These are phyloP conservation scores for Gleditsia sinensis DNA, from an alignment of 306 rosid genomes.

Conservation along the genomic window DNA sequence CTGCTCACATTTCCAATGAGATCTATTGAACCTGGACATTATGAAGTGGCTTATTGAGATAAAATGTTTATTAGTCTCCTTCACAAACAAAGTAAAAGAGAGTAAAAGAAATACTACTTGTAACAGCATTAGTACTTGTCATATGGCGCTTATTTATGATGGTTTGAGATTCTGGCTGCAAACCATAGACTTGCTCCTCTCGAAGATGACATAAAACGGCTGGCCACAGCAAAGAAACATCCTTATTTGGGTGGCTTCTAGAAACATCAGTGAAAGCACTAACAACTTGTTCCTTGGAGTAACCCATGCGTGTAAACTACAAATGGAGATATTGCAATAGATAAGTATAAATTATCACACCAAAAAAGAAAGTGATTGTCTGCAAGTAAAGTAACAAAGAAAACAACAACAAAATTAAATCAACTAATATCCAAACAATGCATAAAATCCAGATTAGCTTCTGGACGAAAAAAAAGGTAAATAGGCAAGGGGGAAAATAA, in stretches of 20 bases:
- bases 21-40: conserved; percentile 51
- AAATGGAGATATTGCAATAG: conserved; percentile 16
- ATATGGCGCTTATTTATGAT: conserved; percentile 26
- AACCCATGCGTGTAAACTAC: conserved; percentile 82
- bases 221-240: conserved; percentile 73
- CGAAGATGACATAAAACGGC: conserved; percentile 78
- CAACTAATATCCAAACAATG: neutral
- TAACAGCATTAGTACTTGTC: conserved; percentile 28
- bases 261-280: conserved; percentile 64
- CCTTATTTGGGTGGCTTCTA: conserved; percentile 55
- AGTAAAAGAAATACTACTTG: conserved; percentile 40
- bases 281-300: conserved; percentile 68
- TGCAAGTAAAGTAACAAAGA: conserved; percentile 9
- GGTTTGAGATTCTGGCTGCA: conserved; percentile 44
- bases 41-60: conserved; percentile 29
- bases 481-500: neutral
- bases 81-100: neutral
- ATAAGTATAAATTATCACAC: conserved; percentile 5
- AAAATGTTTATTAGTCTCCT: conserved; percentile 14
- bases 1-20: conserved; percentile 45
- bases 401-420: conserved; percentile 24
- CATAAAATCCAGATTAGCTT: conserved; percentile 30
- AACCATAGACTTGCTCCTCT: conserved; percentile 72
- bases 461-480: conserved; percentile 2
- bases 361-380: neutral